Evolutionary conservation across 345 rosid species (phyloP).

Genomic region (Euphorbia pulcherrima): DNA sequence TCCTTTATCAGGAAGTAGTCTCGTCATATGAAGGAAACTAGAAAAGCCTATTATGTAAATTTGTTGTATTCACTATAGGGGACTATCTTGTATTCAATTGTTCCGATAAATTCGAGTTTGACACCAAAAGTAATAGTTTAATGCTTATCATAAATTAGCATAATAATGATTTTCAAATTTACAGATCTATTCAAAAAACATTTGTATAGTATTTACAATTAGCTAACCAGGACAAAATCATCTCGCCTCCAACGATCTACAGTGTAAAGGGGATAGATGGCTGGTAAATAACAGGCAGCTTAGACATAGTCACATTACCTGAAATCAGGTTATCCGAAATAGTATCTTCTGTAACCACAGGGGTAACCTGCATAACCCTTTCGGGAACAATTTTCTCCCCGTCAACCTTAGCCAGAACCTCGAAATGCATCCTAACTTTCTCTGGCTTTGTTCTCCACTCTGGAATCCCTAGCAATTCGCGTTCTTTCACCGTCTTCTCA

Average conservation of each 20-base stretch:
- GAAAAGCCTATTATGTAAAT: neutral
- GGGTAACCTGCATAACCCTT: conserved; percentile 61
- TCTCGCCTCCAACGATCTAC: conserved; percentile 23
- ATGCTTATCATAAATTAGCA: neutral
- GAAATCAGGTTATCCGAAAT: conserved; percentile 44
- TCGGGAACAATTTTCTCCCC: conserved; percentile 70
- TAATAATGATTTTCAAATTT: too few species aligned
- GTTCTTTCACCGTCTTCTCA: conserved; percentile 70
- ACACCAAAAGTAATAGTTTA: neutral
- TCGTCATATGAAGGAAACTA: neutral
- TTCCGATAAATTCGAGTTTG: neutral
- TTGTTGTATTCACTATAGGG: neutral
- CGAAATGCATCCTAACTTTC: conserved; percentile 65
- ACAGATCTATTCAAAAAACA: neutral
- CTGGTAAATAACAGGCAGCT: conserved; percentile 47
- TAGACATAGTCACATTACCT: conserved; percentile 58
- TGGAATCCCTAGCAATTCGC: conserved; percentile 47
- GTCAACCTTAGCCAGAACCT: conserved; percentile 84
- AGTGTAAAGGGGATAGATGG: conserved; percentile 62
- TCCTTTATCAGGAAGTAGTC: conserved; percentile 54
- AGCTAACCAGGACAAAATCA: neutral
- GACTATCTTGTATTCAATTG: neutral
- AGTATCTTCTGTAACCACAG: conserved; percentile 59
- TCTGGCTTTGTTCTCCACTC: conserved; percentile 86
- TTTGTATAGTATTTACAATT: neutral